Evolutionary conservation across 768 basidiomycete species (phyloP).

Genomic region (Chalciporus piperatus): DNA sequence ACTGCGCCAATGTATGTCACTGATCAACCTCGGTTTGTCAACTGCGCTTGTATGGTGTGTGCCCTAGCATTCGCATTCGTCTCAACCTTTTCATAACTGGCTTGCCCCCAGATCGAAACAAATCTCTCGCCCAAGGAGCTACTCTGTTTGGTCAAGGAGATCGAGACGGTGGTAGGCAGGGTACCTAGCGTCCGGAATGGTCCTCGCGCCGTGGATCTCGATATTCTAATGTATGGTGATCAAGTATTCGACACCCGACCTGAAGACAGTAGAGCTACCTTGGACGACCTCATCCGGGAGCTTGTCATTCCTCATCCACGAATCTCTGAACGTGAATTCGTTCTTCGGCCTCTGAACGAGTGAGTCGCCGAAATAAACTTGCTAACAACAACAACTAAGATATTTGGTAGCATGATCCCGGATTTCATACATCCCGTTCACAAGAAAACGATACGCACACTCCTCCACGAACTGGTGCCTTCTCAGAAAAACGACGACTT

Average conservation of each 20-base stretch:
- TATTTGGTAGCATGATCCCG: conserved; percentile 68
- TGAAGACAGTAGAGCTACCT: conserved; percentile 41
- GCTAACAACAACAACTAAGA: not conserved
- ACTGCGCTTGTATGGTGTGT: conserved; percentile 86
- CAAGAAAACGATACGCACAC: conserved; percentile 42
- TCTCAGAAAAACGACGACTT: conserved; percentile 30
- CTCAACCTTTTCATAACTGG: conserved; percentile 1
- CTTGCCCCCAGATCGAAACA: conserved; percentile 67
- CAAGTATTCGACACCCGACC: conserved; percentile 55
- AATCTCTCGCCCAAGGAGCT: conserved; percentile 57
- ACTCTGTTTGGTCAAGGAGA: conserved; percentile 61
- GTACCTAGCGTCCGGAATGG: conserved; percentile 78
- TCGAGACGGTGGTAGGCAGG: conserved; percentile 77
- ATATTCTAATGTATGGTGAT: conserved; percentile 75
- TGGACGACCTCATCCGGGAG: conserved; percentile 61
- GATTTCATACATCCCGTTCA: conserved; percentile 63
- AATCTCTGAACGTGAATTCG: conserved; percentile 85
- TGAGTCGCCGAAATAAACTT: conserved; percentile 32
- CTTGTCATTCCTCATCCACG: conserved; percentile 84
- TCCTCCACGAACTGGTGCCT: conserved; percentile 44
- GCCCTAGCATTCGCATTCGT: not conserved
- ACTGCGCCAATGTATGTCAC: conserved; percentile 94
- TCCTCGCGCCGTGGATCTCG: conserved; percentile 87
- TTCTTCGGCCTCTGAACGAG: conserved; percentile 86
- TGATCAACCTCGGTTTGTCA: conserved; percentile 86